Evolutionary conservation across 169 alveolate species (phyloP), one percentile per base, ranked within the genome.

Genomic region (Cryptosporidium tyzzeri): DNA sequence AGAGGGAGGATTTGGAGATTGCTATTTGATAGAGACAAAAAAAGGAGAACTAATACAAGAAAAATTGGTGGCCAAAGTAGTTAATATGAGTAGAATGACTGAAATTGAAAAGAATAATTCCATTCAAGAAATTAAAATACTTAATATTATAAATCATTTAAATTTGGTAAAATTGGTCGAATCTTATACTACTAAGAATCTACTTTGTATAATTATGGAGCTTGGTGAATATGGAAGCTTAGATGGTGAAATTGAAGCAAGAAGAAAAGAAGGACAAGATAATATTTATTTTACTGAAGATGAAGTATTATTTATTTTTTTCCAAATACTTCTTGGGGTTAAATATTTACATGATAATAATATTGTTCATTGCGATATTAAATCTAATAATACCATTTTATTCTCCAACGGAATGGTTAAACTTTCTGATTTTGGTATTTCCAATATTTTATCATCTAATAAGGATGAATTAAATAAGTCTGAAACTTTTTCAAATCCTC

Each of bases 321-420:
- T 73, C 21, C 91, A 68, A 48, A 51, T 84, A n/a, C 51, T 70
- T 39, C 37, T 62, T 45, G 93, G 92, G 21, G 67, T 89, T 12
- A 73, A 85, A 45, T 53, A 71, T 74, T 71, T 92, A 26, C 93
- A 92, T 44, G 86, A 75, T 26, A 86, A 89, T 55, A 48, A 92
- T 51, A 85, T 87, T 23, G 41, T 91, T 29, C 93, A 91, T 50
- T 70, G 92, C 31, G 93, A 91, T 21, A 80, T 91, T 23, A 91
- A 91, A 50, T 8, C 89, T 1, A 80, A 26, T 62, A 80, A 80
- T 80, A 51, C 65, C 12, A 26, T 80, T 31, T 65, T 80, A 39
- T 80, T 80, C 48, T 80, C 89, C 23, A 62, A 80, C 26, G 89
- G 89, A 62, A 16, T 80, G 26, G 80, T 80, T 0, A 80, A 80